Conservation (phyloP, 1,284 basidiomycete genomes). For the Trametes versicolor region DNA sequence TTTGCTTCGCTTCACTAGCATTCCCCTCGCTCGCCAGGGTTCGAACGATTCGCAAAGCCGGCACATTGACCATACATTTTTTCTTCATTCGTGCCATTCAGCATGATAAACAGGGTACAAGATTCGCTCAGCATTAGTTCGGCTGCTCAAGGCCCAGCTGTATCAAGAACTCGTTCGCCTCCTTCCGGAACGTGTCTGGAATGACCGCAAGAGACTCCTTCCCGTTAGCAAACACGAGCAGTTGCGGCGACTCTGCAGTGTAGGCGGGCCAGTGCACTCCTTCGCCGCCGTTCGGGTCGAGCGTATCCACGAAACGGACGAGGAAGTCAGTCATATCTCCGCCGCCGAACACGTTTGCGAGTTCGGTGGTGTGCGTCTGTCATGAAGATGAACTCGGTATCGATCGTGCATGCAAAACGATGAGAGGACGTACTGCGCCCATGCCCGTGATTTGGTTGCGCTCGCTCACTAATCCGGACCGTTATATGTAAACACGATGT, state of each 20-base stretch:
- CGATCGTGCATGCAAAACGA: not conserved
- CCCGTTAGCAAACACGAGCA: slow-evolving; percentile 58
- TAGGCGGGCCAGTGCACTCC: slow-evolving; percentile 59
- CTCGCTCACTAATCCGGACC: slow-evolving; percentile 49
- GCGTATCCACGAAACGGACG: slow-evolving; percentile 30
- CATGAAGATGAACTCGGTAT: not conserved
- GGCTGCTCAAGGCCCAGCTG: slow-evolving; percentile 25
- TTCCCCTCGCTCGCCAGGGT: too few species aligned
- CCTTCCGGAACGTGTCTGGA: slow-evolving; percentile 54
- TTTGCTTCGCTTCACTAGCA: not conserved
- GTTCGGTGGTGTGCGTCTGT: slow-evolving; percentile 33
- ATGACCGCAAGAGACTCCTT: slow-evolving; percentile 46
- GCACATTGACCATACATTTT: too few species aligned
- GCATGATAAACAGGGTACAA: not conserved
- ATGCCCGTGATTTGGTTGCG: slow-evolving; percentile 54
- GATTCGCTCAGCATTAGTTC: not conserved
- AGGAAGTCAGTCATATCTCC: slow-evolving; percentile 35
- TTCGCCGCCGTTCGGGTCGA: slow-evolving; percentile 44
- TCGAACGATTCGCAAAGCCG: too few species aligned
- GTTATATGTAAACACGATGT: not conserved
- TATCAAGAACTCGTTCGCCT: slow-evolving; percentile 40
- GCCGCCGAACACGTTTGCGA: slow-evolving; percentile 32
- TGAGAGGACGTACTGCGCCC: slow-evolving; percentile 49
- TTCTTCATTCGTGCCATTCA: not conserved
- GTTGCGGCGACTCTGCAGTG: slow-evolving; percentile 46